Percentiles rank a stretch among this genome's conserved stretches.
Conservation (phyloP, 2,329 filamentous ascomycete species). For the Penicillium nordicum region DNA sequence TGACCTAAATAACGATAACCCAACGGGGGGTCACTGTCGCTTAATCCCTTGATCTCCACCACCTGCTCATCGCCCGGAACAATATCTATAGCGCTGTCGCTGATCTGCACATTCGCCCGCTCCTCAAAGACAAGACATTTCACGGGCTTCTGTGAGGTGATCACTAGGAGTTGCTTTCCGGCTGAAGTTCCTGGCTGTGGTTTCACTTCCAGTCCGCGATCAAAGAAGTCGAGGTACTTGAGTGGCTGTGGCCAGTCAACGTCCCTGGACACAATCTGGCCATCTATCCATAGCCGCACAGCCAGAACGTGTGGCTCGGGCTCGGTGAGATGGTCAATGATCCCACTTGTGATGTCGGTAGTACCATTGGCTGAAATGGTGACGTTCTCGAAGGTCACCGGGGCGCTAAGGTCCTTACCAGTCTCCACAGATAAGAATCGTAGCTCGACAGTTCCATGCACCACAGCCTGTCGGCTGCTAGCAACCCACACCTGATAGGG, state of each 20-base stretch:
- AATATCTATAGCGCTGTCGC: background rate
- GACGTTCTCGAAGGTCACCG: background rate
- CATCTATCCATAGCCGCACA: background rate
- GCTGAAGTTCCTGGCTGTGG: background rate
- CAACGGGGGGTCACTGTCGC: background rate
- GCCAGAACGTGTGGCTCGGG: background rate
- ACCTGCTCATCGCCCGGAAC: background rate
- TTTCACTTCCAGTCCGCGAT: background rate
- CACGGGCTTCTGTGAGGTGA: background rate
- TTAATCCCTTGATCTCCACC: background rate
- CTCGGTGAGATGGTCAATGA: background rate
- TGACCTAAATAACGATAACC: background rate
- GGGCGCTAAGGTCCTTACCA: background rate
- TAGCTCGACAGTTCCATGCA: background rate
- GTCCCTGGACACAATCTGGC: background rate
- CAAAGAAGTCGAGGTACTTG: background rate
- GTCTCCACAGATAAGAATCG: background rate
- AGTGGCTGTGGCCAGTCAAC: background rate
- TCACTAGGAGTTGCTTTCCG: background rate
- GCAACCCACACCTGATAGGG: background rate
- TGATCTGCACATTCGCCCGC: background rate
- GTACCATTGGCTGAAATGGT: background rate
- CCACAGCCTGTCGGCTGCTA: background rate
- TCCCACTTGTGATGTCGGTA: background rate
- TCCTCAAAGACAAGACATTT: background rate